phyloP scores from a whole-genome alignment of 2,329 filamentous ascomycete species.

The Penicillium sp. region DNA sequence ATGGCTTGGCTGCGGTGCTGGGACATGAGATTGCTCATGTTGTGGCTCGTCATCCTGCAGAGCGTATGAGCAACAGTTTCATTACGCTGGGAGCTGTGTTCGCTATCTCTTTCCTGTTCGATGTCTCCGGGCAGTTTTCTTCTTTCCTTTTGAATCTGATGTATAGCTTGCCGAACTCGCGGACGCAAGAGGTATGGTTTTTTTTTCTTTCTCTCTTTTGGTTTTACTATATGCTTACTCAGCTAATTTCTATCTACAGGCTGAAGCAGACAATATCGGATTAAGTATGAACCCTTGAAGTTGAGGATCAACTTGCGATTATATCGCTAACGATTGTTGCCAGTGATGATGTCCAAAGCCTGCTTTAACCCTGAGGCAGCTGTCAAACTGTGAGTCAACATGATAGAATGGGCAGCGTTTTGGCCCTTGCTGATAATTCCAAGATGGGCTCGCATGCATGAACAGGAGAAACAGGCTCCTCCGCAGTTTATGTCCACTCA shows the following conservation, averaged over 20 bases:
- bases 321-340: conserved; percentile 16
- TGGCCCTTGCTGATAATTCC: conserved; percentile 7
- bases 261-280: conserved; percentile 63
- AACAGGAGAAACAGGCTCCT: conserved; percentile 44
- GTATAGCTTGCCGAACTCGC: conserved; percentile 55
- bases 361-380: conserved; percentile 61
- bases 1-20: conserved; percentile 61
- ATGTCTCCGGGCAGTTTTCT: conserved; percentile 41
- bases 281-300: conserved; percentile 40
- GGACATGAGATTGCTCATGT: conserved; percentile 66
- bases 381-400: conserved; percentile 46
- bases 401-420: neutral
- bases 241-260: conserved; percentile 30
- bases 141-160: conserved; percentile 50
- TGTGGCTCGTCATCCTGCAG: conserved; percentile 56
- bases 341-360: conserved; percentile 62
- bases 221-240: neutral
- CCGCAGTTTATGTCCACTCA: conserved; percentile 63
- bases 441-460: conserved; percentile 54
- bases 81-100: conserved; percentile 33
- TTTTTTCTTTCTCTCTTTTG: no score
- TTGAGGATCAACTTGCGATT: neutral
- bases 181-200: conserved; percentile 54
- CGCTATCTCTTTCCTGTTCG: conserved; percentile 37
- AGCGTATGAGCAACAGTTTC: conserved; percentile 52